A percentile compares a stretch with the other conserved stretches of the same genome.
These are phyloP conservation scores for Botrytis elliptica DNA, from an alignment of 2,329 filamentous ascomycete genomes.

Conservation along the genomic window DNA sequence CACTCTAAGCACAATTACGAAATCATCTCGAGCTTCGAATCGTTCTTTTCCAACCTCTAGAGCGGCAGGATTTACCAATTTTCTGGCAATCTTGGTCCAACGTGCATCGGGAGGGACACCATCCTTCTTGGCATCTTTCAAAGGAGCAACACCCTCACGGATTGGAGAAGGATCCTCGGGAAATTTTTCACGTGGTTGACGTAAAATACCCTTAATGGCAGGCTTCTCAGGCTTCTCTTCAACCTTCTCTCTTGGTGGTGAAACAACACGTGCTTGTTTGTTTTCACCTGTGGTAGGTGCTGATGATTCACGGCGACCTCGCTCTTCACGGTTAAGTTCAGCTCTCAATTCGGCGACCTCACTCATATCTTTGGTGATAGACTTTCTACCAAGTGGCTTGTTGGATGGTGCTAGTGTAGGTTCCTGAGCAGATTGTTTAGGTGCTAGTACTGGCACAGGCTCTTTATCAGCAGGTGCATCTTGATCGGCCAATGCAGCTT, in stretches of 20 bases:
- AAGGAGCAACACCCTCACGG: conserved; percentile 87
- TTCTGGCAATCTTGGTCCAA: conserved; percentile 91
- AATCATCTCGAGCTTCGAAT: conserved; percentile 88
- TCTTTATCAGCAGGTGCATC: conserved; percentile 29
- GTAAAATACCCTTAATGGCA: conserved; percentile 76
- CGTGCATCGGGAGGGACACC: conserved; percentile 76
- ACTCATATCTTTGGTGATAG: conserved; percentile 28
- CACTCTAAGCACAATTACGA: conserved; percentile 88
- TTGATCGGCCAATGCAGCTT: conserved; percentile 36
- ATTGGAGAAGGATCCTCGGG: conserved; percentile 82
- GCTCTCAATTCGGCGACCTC: conserved; percentile 33
- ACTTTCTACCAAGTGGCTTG: conserved; percentile 26
- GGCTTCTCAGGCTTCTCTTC: conserved; percentile 57
- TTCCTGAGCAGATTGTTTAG: conserved; percentile 24
- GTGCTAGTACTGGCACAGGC: not conserved
- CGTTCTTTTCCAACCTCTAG: conserved; percentile 83
- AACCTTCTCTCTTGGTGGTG: conserved; percentile 62
- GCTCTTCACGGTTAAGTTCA: conserved; percentile 30
- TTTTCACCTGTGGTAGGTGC: conserved; percentile 25
- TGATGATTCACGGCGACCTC: conserved; percentile 29
- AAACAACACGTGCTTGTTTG: conserved; percentile 58
- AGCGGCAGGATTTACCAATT: conserved; percentile 85
- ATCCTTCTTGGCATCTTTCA: conserved; percentile 79
- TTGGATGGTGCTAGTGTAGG: conserved; percentile 14
- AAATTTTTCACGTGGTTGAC: conserved; percentile 77